Conservation (phyloP, 108 stramenopile genomes). For the Aurantiochytrium sp. region DNA sequence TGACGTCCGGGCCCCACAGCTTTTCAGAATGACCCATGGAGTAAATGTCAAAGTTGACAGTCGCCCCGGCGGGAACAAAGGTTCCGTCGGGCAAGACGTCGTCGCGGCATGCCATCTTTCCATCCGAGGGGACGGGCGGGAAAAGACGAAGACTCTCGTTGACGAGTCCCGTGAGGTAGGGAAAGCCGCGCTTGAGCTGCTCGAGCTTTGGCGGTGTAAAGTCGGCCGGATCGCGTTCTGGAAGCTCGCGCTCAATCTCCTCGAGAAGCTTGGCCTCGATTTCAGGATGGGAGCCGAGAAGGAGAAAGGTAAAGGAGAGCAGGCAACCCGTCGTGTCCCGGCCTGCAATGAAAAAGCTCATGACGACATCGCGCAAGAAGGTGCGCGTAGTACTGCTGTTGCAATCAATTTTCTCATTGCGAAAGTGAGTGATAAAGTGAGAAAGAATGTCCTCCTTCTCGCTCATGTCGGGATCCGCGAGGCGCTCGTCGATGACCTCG, state of each 20-base stretch:
- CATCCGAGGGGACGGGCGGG: constrained; percentile 42
- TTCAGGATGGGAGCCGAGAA: constrained; percentile 35
- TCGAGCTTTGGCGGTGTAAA: background rate
- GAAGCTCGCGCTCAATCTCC: constrained; percentile 27
- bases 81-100: constrained; percentile 56
- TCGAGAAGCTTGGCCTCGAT: constrained; percentile 29
- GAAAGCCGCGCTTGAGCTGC: constrained; percentile 16
- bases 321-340: constrained; percentile 56
- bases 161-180: constrained; percentile 36
- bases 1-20: constrained; percentile 42
- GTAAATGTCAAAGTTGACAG: constrained; percentile 29
- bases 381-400: background rate
- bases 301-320: constrained; percentile 43
- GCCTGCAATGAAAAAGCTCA: constrained; percentile 54
- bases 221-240: background rate
- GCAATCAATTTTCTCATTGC: background rate
- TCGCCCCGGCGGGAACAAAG: constrained; percentile 25
- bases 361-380: constrained; percentile 47
- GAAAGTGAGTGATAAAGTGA: constrained; percentile 19
- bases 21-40: constrained; percentile 32
- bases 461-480: background rate
- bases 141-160: constrained; percentile 50
- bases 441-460: constrained; percentile 23
- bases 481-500: constrained; percentile 31
- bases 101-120: constrained; percentile 30